Evolutionary conservation across 2,329 filamentous ascomycete species (phyloP), one percentile per base, ranked within the genome.

Genomic region (Paracamarosporium sp.): DNA sequence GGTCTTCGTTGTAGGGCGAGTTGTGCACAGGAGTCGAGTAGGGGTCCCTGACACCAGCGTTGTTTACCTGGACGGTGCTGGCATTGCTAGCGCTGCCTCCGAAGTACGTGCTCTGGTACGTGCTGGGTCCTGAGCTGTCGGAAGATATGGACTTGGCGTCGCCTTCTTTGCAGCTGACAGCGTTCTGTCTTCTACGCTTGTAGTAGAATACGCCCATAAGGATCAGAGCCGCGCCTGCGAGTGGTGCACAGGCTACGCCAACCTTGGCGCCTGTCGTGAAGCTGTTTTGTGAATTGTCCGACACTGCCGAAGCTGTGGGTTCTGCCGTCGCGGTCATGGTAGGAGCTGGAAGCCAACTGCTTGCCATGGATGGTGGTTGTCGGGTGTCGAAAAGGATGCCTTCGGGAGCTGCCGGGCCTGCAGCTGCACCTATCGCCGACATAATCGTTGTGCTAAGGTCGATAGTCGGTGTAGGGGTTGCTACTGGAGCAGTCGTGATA

Each of bases 231-330:
- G 64, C 57, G 9, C 28, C 54, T 1, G 62, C 59, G 5, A 70
- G 50, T 4, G 70, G 69, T 35, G 69, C 65, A 59, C 70, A 67
- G 6, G 60, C 68, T 12, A 73, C 61, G 11, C 68, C 70, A 11
- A 70, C 44, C 43, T 67, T 70, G 35, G 48, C 62, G 4, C 35
- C 63, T 17, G 48, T 55, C 41, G 55, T 41, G 53, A 62, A 46
- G 35, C 35, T 40, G 28, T 36, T n/a, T 0, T 25, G 38, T 7
- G 53, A 12, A 13, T 27, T 25, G 2, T 41, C 47, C 1, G 40
- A n/a, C 2, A 15, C 17, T 36, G 47, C 4, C 15, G 27, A 33
- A 28, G 45, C 45, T n/a, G 36, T 15, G 17, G 36, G 3, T 15
- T 30, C 46, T 24, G 27, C 36, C 2, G 45, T 38, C 13, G 45